Conservation (phyloP, 2,329 filamentous ascomycete species). For the Dothideomycetidae sp. region DNA sequence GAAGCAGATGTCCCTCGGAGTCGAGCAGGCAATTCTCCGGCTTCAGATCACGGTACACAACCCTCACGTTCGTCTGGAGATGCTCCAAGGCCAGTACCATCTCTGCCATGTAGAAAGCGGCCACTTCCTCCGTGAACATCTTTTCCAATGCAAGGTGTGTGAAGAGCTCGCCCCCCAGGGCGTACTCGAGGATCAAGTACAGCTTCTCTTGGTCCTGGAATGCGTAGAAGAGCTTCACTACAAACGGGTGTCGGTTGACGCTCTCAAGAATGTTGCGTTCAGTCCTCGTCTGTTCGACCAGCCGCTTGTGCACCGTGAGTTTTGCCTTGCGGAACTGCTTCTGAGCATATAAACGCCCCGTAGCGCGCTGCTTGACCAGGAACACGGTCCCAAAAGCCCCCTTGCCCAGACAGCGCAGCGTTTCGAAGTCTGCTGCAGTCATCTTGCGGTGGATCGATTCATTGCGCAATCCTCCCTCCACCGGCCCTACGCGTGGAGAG, state of each 20-base stretch:
- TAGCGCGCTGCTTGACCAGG: conserved; percentile 76
- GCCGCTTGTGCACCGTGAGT: conserved; percentile 83
- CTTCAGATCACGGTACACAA: conserved; percentile 94
- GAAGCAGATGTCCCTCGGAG: conserved; percentile 73
- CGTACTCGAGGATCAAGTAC: conserved; percentile 94
- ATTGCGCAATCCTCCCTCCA: conserved; percentile 42
- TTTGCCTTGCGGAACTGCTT: conserved; percentile 98
- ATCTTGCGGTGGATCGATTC: conserved; percentile 57
- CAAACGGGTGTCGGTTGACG: conserved; percentile 91
- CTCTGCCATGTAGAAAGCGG: conserved; percentile 97
- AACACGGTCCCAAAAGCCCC: conserved; percentile 92
- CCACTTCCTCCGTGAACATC: conserved; percentile 83
- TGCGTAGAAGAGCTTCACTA: conserved; percentile 95
- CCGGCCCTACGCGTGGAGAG: conserved; percentile 8
- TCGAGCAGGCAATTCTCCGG: conserved; percentile 95
- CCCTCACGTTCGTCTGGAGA: conserved; percentile 78
- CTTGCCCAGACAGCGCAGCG: conserved; percentile 83
- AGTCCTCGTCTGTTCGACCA: conserved; percentile 94
- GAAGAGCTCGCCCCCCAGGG: conserved; percentile 91
- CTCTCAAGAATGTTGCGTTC: conserved; percentile 90
- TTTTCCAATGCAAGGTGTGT: conserved; percentile 86
- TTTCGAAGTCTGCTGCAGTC: conserved; percentile 79
- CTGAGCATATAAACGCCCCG: conserved; percentile 84
- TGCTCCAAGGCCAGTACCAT: conserved; percentile 91
- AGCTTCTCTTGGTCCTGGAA: conserved; percentile 98